Evolutionary conservation across 2,329 filamentous ascomycete genomes (phyloP), one percentile per base, ranked within the genome.

Genomic region (Nemania abortiva): DNA sequence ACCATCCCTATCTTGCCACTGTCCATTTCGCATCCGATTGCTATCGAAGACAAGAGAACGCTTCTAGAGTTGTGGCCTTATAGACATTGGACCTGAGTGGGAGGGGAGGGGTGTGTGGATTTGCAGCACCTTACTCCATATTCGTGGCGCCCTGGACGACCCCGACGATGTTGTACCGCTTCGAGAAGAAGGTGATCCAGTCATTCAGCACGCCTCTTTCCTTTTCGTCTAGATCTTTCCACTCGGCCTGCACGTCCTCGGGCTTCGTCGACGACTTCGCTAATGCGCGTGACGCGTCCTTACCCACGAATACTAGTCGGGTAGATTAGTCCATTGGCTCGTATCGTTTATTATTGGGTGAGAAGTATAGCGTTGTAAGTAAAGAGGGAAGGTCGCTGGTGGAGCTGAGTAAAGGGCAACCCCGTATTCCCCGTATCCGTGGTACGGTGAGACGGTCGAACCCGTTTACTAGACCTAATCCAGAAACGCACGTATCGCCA

Each of bases 141-240:
- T 90, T 90, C 31, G 86, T 89, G 31, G 88, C 88, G 42, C 87
- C 88, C 68, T 86, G 82, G 18, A 92, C 88, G 65, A 85, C 80
- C 15, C 93, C 94, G 55, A 97, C 90, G 60, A 98, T 88, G 76
- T 97, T 98, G 84, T 99, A 99, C 66, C 96, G 88, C 85, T 98
- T 99, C 74, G 92, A 93, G 82, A 99, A 99, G 83, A 97, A 99
- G 1, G 92, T 97, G 72, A 91, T 89, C 96, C 96, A 99, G 80
- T 99, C 96, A 63, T 95, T 88, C 70, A 99, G 83, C 2, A 92
- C 91, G 29, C 88, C 89, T 84, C 96, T 93, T 80, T 98, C 91
- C 81, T 96, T 94, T 24, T 97, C 94, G 15, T 86, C 85, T 60
- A 99, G 84, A 76, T 94, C 92, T 66, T 91, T 85, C 92, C 93